These are phyloP conservation scores for Stellera chamaejasme DNA, from an alignment of 345 rosid genomes.

Conservation along the genomic window DNA sequence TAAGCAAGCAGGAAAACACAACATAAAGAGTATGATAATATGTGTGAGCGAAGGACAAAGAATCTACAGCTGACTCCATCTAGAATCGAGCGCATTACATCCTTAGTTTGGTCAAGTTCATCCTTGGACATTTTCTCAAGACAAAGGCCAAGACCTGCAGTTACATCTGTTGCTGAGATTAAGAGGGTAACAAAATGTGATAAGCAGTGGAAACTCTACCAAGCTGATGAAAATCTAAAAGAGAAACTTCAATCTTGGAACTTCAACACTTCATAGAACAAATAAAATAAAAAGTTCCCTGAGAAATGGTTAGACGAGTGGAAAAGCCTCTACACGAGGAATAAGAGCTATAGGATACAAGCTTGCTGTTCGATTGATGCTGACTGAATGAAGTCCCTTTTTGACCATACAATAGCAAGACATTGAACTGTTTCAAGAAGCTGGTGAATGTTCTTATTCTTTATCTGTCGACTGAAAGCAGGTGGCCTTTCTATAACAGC, in stretches of 20 bases:
- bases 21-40: constrained; percentile 16
- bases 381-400: constrained; percentile 67
- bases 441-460: constrained; percentile 28
- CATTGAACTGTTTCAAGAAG: constrained; percentile 53
- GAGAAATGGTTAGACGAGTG: too few relatives aligned
- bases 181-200: constrained; percentile 27
- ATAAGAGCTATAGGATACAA: constrained; percentile 63
- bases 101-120: constrained; percentile 66
- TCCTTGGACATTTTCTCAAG: constrained; percentile 82
- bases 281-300: too few relatives aligned
- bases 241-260: too few relatives aligned
- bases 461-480: constrained; percentile 28
- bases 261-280: too few relatives aligned
- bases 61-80: constrained; percentile 85
- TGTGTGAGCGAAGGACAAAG: constrained; percentile 18
- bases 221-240: too few relatives aligned
- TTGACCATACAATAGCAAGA: constrained; percentile 69
- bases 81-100: constrained; percentile 78
- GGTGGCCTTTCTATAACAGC: constrained; percentile 72
- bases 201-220: background rate
- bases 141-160: constrained; percentile 85
- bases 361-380: constrained; percentile 84
- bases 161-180: constrained; percentile 49
- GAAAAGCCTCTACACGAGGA: constrained; percentile 8
- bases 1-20: constrained; percentile 12